Conservation (phyloP, 2,329 filamentous ascomycete genomes). For the Paecilomyces dactylethromorphus region DNA sequence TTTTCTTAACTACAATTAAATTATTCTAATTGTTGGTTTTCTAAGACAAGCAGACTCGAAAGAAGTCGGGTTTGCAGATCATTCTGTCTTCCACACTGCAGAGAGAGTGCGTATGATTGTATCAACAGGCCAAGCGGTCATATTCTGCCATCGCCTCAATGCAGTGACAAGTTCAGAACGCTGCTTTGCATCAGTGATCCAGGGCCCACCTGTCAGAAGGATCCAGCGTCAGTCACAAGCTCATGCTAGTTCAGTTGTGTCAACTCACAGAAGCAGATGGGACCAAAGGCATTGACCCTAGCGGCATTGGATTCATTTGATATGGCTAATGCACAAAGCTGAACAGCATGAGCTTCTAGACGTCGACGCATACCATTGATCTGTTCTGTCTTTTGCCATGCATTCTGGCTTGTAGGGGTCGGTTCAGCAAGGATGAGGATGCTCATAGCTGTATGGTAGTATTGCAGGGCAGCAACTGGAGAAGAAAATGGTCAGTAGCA, state of each 20-base stretch:
- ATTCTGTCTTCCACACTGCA: neutral
- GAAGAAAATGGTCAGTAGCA: neutral
- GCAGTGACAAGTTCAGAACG: neutral
- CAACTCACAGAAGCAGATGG: conserved; percentile 41
- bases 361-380: conserved; percentile 9
- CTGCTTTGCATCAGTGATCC: neutral
- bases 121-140: neutral
- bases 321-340: conserved; percentile 42
- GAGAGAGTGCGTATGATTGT: neutral
- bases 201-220: neutral
- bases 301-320: conserved; percentile 38
- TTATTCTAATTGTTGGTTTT: neutral
- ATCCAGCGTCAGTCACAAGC: neutral
- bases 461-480: conserved; percentile 39
- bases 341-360: conserved; percentile 27
- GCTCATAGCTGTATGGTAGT: conserved; percentile 32
- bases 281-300: conserved; percentile 44
- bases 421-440: conserved; percentile 21
- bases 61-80: neutral
- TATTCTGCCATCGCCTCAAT: neutral
- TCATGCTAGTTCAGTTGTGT: neutral
- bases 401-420: conserved; percentile 3
- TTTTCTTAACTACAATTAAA: neutral
- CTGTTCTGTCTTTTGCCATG: conserved; percentile 10
- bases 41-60: neutral